Percentiles rank a stretch among this genome's conserved stretches.
Evolutionary conservation across 495 filamentous ascomycete species (phyloP).

Genomic region (Daldinia caldariorum): DNA sequence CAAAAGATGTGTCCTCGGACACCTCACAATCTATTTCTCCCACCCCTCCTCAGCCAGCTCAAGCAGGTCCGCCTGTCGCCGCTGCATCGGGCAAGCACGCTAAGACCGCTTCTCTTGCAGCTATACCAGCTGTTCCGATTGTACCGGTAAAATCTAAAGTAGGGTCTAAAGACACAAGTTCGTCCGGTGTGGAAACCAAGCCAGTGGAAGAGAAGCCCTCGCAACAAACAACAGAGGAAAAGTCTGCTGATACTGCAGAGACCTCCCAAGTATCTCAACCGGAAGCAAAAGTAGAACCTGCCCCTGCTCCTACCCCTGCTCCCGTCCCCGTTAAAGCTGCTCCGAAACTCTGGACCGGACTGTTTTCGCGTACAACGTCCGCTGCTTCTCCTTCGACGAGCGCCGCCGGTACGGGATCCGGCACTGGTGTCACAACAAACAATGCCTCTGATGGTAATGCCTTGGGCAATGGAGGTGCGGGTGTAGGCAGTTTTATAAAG

Average conservation of each 20-base stretch:
- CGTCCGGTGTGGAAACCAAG: conserved; percentile 47
- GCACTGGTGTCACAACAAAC: conserved; percentile 25
- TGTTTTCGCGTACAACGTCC: conserved; percentile 67
- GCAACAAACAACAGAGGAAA: conserved; percentile 47
- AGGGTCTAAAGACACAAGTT: conserved; percentile 50
- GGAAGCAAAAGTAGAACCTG: conserved; percentile 46
- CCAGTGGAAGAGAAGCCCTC: conserved; percentile 49
- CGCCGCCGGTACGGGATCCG: conserved; percentile 43
- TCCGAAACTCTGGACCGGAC: conserved; percentile 81
- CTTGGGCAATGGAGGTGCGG: conserved; percentile 31
- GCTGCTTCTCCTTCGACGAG: conserved; percentile 39
- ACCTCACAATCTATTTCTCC: conserved; percentile 71
- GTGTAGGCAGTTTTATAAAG: conserved; percentile 55
- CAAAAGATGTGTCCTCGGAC: conserved; percentile 73
- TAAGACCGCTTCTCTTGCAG: conserved; percentile 60
- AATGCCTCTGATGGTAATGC: conserved; percentile 17
- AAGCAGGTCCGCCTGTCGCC: conserved; percentile 53
- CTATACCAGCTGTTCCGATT: conserved; percentile 71
- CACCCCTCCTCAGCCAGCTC: conserved; percentile 72
- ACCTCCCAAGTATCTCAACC: conserved; percentile 31
- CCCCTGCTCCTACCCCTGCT: conserved; percentile 52
- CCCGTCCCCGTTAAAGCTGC: conserved; percentile 55
- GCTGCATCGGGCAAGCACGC: conserved; percentile 46
- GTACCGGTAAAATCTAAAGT: conserved; percentile 72
- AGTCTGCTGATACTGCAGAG: conserved; percentile 37